These are phyloP conservation scores for Nicotiana benthamiana DNA, from an alignment of 257 asterid genomes.

Conservation along the genomic window DNA sequence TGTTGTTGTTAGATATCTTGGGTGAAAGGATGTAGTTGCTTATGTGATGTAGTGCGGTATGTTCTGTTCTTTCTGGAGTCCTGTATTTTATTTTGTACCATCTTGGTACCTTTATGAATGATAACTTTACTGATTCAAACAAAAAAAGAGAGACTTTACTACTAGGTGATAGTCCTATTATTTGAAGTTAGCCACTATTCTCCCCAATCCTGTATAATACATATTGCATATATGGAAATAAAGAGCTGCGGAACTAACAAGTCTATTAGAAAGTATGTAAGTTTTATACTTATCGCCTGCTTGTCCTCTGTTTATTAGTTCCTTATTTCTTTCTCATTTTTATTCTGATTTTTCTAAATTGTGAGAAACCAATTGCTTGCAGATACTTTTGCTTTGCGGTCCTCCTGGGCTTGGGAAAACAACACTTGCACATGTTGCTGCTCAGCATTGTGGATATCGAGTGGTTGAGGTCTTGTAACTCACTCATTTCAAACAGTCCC, in stretches of 20 bases:
- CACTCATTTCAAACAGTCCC: constrained; percentile 1
- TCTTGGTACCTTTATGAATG: no score
- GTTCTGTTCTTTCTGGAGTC: no score
- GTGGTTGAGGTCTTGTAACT: constrained; percentile 71
- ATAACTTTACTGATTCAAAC: no score
- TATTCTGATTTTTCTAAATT: background rate
- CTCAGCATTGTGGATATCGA: constrained; percentile 94
- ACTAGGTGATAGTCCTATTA: background rate
- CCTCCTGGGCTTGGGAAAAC: constrained; percentile 99
- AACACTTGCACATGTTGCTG: constrained; percentile 98
- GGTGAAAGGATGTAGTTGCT: no score
- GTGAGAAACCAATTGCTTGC: constrained; percentile 19
- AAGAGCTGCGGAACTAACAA: no score
- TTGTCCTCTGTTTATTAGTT: background rate
- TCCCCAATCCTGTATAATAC: background rate
- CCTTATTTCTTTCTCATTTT: constrained; percentile 9
- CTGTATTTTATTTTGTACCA: no score
- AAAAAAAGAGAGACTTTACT: background rate
- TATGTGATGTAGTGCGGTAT: no score
- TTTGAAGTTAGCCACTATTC: background rate
- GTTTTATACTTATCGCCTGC: background rate
- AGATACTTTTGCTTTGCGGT: constrained; percentile 95
- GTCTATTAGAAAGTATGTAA: no score
- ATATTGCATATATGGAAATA: background rate
- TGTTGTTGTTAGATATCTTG: no score